A percentile compares a stretch with the other conserved stretches of the same genome.
Evolutionary conservation across 768 basidiomycete genomes (phyloP).

Genomic region (Tricholomella constricta): DNA sequence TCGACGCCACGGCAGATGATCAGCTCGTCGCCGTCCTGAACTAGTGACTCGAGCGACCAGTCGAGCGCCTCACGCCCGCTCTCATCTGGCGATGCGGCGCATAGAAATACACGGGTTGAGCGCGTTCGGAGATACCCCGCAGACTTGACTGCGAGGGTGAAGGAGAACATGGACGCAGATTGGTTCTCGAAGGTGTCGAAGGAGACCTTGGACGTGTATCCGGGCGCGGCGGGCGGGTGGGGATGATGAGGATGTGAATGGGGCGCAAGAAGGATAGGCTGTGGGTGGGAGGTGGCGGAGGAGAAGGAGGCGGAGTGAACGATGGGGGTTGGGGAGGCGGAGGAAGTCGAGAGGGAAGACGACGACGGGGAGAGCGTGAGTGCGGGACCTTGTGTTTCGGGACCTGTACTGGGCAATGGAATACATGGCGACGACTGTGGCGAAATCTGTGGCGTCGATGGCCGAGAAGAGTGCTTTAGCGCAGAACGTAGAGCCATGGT

Average conservation of each 20-base stretch:
- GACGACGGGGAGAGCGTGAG: conserved; percentile 16
- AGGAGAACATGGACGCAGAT: conserved; percentile 83
- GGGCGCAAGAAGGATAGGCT: conserved; percentile 14
- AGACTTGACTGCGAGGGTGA: conserved; percentile 81
- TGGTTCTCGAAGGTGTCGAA: conserved; percentile 89
- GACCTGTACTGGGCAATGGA: conserved; percentile 19
- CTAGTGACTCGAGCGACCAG: conserved; percentile 86
- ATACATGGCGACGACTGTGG: conserved; percentile 18
- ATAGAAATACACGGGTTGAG: conserved; percentile 85
- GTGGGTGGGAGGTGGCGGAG: neutral
- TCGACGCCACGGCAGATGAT: conserved; percentile 91
- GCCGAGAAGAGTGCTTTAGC: conserved; percentile 45
- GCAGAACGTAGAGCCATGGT: conserved; percentile 50
- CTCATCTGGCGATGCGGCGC: conserved; percentile 87
- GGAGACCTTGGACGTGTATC: conserved; percentile 72
- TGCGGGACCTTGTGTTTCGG: conserved; percentile 21
- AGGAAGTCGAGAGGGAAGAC: conserved; percentile 8
- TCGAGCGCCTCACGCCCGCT: conserved; percentile 87
- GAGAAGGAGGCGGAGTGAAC: conserved; percentile 6
- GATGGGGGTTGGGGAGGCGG: conserved; percentile 7
- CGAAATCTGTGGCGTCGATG: conserved; percentile 27
- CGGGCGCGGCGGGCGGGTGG: conserved; percentile 22
- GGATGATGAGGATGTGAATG: conserved; percentile 14
- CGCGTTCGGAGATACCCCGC: conserved; percentile 76
- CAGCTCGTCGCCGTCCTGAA: conserved; percentile 89